Conservation (phyloP, 768 basidiomycete genomes). For the Mycena olivaceomarginata region DNA sequence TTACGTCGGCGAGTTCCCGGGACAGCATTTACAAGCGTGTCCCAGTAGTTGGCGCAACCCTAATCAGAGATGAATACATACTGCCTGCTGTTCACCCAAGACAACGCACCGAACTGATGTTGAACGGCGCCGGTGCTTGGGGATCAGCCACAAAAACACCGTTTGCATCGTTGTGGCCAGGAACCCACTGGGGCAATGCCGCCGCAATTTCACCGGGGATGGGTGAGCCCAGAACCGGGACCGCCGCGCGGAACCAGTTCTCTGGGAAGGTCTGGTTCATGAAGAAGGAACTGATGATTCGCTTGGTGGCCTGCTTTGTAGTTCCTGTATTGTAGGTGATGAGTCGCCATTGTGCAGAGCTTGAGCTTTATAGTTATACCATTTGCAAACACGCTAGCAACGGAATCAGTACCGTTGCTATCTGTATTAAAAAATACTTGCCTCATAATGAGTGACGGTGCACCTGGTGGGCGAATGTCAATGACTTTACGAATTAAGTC, state of each 20-base stretch:
- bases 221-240: too few relatives aligned
- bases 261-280: too few relatives aligned
- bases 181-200: too few relatives aligned
- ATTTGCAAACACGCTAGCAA: constrained; percentile 36
- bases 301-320: constrained; percentile 26
- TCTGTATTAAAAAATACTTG: too few relatives aligned
- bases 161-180: constrained; percentile 34
- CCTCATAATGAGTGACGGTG: too few relatives aligned
- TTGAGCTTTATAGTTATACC: constrained; percentile 30
- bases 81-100: neutral
- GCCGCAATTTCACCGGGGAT: too few relatives aligned
- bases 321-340: constrained; percentile 32
- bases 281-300: constrained; percentile 1
- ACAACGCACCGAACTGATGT: constrained; percentile 26
- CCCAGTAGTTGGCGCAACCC: constrained; percentile 21
- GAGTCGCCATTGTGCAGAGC: neutral
- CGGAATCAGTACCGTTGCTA: too few relatives aligned
- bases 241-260: too few relatives aligned
- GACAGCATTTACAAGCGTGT: neutral
- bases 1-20: too few relatives aligned
- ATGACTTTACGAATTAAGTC: too few relatives aligned
- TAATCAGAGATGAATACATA: constrained; percentile 5
- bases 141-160: constrained; percentile 34
- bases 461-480: too few relatives aligned
- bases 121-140: constrained; percentile 36